Evolutionary conservation across 1,284 basidiomycete genomes (phyloP).

Genomic region (Lentinus polychrous): DNA sequence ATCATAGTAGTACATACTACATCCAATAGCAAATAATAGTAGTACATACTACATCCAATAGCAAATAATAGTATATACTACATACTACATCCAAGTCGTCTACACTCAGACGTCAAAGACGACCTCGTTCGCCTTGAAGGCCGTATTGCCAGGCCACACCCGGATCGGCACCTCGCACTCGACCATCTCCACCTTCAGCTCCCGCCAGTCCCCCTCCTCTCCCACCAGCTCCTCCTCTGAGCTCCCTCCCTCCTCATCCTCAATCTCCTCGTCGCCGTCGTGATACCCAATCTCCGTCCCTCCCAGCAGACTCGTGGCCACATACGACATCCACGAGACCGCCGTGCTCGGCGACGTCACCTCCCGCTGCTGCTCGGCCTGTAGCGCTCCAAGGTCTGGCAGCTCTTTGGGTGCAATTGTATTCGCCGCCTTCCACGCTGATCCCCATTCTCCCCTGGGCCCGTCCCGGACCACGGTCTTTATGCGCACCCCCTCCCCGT

Average conservation of each 20-base stretch:
- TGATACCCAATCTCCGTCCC: constrained; percentile 43
- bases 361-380: constrained; percentile 9
- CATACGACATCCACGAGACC: constrained; percentile 46
- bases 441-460: constrained; percentile 55
- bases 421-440: constrained; percentile 53
- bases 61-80: no score
- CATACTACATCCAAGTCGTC: no score
- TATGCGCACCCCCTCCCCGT: constrained; percentile 44
- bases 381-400: constrained; percentile 15
- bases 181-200: constrained; percentile 70
- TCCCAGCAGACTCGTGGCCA: constrained; percentile 48
- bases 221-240: constrained; percentile 43
- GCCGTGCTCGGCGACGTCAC: constrained; percentile 21
- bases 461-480: constrained; percentile 54
- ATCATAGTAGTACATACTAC: no score
- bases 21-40: no score
- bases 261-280: constrained; percentile 43
- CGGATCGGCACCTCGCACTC: constrained; percentile 88
- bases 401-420: constrained; percentile 58
- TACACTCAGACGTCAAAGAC: constrained; percentile 53
- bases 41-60: no score
- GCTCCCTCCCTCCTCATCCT: constrained; percentile 15
- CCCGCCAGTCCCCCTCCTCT: constrained; percentile 56
- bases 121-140: constrained; percentile 74
- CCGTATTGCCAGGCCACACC: constrained; percentile 86